Conservation (phyloP, 2,329 filamentous ascomycete species). For the Calonectria multiphialidica region DNA sequence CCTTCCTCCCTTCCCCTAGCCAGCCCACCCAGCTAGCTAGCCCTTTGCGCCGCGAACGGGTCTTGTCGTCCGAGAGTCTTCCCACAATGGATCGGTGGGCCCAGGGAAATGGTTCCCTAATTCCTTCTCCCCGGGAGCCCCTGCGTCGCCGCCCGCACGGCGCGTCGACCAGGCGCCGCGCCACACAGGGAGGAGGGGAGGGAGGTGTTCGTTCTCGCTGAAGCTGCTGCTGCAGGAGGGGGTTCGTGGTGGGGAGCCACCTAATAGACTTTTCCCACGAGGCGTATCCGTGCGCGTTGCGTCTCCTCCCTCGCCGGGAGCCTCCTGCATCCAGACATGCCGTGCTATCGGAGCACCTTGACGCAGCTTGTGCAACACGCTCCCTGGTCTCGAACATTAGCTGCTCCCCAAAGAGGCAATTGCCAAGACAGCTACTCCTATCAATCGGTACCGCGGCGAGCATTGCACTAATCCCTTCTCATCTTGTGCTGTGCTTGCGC, state of each 20-base stretch:
- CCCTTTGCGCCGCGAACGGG: neutral
- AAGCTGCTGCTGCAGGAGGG: neutral
- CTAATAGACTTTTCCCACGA: constrained; percentile 14
- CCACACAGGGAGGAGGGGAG: neutral
- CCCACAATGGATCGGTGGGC: neutral
- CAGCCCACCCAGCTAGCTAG: neutral
- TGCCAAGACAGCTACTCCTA: neutral
- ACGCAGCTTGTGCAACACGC: neutral
- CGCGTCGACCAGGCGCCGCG: neutral
- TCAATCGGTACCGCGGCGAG: neutral
- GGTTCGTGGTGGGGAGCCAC: neutral
- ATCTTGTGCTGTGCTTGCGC: neutral
- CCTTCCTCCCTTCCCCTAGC: no score
- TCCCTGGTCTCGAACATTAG: neutral
- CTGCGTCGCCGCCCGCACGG: neutral
- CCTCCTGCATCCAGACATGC: neutral
- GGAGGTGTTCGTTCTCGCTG: no score
- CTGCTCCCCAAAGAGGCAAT: neutral
- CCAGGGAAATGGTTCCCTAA: neutral
- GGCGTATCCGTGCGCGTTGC: constrained; percentile 12
- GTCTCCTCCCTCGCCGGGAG: neutral
- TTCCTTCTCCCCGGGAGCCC: neutral
- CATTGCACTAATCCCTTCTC: neutral
- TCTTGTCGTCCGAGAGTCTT: neutral
- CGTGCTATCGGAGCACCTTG: neutral